Conservation (phyloP, 2,329 filamentous ascomycete species). For the Scedosporium minutisporum region DNA sequence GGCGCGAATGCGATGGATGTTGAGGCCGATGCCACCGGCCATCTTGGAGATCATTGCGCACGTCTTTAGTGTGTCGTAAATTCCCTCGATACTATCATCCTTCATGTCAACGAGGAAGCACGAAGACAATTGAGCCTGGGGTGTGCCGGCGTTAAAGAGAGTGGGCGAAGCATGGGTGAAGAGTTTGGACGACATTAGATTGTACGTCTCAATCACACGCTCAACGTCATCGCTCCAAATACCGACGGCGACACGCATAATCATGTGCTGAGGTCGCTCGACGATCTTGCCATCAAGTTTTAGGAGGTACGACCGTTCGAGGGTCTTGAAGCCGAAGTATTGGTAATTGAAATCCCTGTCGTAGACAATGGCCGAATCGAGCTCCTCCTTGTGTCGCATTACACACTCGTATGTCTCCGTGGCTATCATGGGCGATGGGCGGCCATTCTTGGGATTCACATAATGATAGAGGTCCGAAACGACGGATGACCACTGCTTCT, state of each 20-base stretch:
- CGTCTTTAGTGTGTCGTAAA: constrained; percentile 98
- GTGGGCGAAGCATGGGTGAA: constrained; percentile 98
- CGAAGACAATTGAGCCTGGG: constrained; percentile 86
- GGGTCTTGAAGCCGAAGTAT: constrained; percentile 99
- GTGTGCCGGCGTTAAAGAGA: constrained; percentile 95
- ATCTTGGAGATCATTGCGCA: constrained; percentile 99
- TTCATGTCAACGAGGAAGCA: constrained; percentile 99
- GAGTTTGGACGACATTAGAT: constrained; percentile 97
- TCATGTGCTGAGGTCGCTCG: constrained; percentile 97
- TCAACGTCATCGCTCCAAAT: constrained; percentile 95
- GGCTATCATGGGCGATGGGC: constrained; percentile 86
- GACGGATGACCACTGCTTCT: constrained; percentile 98
- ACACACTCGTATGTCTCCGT: constrained; percentile 82
- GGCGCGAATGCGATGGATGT: constrained; percentile 91
- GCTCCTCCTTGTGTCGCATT: constrained; percentile 91
- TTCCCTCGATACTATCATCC: constrained; percentile 97
- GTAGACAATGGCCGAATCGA: constrained; percentile 98
- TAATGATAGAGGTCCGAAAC: constrained; percentile 91
- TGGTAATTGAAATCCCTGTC: constrained; percentile 99
- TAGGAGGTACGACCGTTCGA: constrained; percentile 94
- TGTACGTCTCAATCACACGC: constrained; percentile 93
- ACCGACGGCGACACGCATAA: constrained; percentile 97
- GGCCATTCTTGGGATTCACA: constrained; percentile 85
- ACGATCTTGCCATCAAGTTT: constrained; percentile 93
- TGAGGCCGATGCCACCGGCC: constrained; percentile 93